Base-by-base conservation (phyloP, 2,329 filamentous ascomycete genomes). In the Neophaeococcomyces mojaviensis region DNA sequence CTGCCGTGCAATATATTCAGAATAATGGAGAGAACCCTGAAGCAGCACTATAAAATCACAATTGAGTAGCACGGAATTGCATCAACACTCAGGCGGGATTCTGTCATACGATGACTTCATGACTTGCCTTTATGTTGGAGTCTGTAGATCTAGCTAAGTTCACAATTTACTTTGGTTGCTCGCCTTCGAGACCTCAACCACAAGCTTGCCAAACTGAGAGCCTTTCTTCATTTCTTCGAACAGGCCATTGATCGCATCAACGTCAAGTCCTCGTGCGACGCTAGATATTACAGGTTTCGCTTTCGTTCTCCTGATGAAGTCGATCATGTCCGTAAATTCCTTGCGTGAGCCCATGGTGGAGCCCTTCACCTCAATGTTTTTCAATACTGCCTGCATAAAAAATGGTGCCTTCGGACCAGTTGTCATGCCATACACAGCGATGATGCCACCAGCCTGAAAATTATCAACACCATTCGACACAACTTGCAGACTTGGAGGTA, bases 391-490 rank as follows among this genome's bases (percentile, higher is more conserved):
- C 49, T 73, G 67, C 86, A 96, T 95, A 10, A 78, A 59, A 76
- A 86, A 96, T 42, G 86, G 80, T 82, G 94, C 90, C 68, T 84
- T 87, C 1, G 90, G 89, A 0, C 74, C 71, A 2, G 86, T 70
- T 0, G 90, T 97, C 90, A 97, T 96, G 50, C 92, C 90, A 63
- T 97, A 97, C 55, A 82, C 73, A 2, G 82, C 78, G 49, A 97
- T 82, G n/a, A 90, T 74, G 45, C 89, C 92, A 4, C 92, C 90
- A 1, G 76, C 66, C 77, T 77, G 50, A 32, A 50, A 19, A 18
- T 38, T 12, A 48, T 8, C 30, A 31, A 48, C 30, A 35, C 36
- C 41, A 38, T n/a, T n/a, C n/a, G n/a, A 24, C 16, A 22, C 19
- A 20, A 15, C 2, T 19, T 3, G 33, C 28, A 13, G 10, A 26